Percentiles rank a stretch among this genome's conserved stretches.
phyloP scores from a whole-genome alignment of 331 rosid genomes.

The Telfairia occidentalis region DNA sequence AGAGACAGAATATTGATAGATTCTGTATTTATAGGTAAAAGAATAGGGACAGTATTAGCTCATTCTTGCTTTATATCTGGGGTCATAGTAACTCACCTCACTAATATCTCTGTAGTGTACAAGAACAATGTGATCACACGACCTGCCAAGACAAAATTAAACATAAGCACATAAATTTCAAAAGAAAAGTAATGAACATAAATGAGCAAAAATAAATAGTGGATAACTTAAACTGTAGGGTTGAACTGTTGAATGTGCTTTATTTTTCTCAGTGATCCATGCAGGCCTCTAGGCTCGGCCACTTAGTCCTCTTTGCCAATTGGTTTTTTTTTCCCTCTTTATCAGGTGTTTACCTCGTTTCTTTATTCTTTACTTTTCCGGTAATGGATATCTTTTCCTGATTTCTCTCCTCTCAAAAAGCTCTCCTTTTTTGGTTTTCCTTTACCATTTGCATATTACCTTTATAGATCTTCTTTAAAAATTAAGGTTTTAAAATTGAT shows the following conservation, averaged over 20 bases:
- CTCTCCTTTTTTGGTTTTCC: not conserved
- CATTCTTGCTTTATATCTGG: conserved; percentile 10
- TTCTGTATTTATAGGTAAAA: not conserved
- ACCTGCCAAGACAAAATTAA: conserved; percentile 49
- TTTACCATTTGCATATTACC: not conserved
- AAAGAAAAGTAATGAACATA: not conserved
- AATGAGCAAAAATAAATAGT: not conserved
- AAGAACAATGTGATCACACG: conserved; percentile 79
- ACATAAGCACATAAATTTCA: not conserved
- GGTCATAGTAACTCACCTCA: conserved; percentile 49
- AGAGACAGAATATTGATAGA: not conserved
- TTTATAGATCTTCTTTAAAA: not conserved
- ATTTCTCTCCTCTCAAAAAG: not conserved
- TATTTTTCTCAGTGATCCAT: not conserved
- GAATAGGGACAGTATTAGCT: not conserved
- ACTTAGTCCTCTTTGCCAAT: not conserved
- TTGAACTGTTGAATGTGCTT: not conserved
- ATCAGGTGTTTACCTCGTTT: not conserved
- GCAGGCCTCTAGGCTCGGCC: not conserved
- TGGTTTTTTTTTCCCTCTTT: not conserved
- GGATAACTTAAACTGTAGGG: not conserved
- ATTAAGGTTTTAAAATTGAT: not conserved
- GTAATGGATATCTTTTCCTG: not conserved
- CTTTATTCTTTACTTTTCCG: not conserved
- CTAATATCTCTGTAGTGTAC: conserved; percentile 84